Evolutionary conservation across 2,329 filamentous ascomycete genomes (phyloP).

Genomic region (Aspergillus sclerotialis): DNA sequence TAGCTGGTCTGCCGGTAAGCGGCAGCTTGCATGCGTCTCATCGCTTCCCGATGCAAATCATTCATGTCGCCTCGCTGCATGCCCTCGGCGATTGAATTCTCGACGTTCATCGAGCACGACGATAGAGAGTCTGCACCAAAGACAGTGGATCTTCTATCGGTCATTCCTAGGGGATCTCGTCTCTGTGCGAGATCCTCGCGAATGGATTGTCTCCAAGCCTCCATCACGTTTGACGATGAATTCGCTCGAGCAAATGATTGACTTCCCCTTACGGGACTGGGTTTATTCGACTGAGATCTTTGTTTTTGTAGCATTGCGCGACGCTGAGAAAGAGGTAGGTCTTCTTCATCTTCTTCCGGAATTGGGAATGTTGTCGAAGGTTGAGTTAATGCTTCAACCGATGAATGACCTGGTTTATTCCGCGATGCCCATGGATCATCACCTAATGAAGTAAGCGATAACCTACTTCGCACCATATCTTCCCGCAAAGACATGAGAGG

Average conservation of each 20-base stretch:
- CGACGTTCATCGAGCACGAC: constrained; percentile 53
- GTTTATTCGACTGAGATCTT: constrained; percentile 40
- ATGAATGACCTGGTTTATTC: constrained; percentile 19
- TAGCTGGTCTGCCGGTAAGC: no score
- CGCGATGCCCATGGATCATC: constrained; percentile 24
- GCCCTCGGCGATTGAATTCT: constrained; percentile 61
- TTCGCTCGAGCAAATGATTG: constrained; percentile 7
- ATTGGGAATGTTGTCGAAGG: constrained; percentile 14
- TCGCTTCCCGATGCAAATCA: constrained; percentile 68
- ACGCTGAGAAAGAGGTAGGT: constrained; percentile 65
- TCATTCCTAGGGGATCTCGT: constrained; percentile 19
- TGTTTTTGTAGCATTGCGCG: constrained; percentile 49
- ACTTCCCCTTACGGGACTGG: constrained; percentile 9
- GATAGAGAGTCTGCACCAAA: constrained; percentile 53
- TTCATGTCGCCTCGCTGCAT: constrained; percentile 72
- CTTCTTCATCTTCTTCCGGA: constrained; percentile 49
- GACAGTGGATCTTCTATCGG: constrained; percentile 60
- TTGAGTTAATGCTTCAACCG: constrained; percentile 10
- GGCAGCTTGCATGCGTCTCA: constrained; percentile 69
- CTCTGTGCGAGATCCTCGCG: constrained; percentile 51
- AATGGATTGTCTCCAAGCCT: constrained; percentile 61
- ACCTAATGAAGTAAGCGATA: constrained; percentile 30
- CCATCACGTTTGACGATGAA: constrained; percentile 50
- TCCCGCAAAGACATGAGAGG: constrained; percentile 53
- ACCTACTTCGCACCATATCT: constrained; percentile 37